Conservation (phyloP, 2,329 filamentous ascomycete species). For the Leptographium wingfieldii region DNA sequence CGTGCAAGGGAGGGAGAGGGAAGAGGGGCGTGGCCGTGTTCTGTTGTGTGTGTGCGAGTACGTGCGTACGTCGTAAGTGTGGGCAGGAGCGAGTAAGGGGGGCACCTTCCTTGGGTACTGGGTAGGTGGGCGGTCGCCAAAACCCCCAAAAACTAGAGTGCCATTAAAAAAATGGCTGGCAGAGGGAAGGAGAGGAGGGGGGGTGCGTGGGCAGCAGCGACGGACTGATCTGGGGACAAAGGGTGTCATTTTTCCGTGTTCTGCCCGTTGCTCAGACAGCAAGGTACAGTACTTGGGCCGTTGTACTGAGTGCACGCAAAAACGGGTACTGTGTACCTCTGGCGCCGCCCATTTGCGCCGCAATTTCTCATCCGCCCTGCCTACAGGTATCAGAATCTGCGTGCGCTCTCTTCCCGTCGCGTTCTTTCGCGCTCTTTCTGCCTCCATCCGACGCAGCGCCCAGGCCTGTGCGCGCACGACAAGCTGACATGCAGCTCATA, state of each 20-base stretch:
- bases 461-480: too few species aligned
- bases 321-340: slow-evolving; percentile 11
- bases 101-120: slow-evolving; percentile 1
- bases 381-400: too few species aligned
- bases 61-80: not conserved
- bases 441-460: too few species aligned
- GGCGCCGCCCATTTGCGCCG: not conserved
- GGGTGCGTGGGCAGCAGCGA: slow-evolving; percentile 2
- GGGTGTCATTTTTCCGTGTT: slow-evolving; percentile 7
- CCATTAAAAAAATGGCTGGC: slow-evolving; percentile 7
- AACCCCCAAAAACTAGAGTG: slow-evolving; percentile 10
- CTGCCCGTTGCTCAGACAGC: slow-evolving; percentile 7
- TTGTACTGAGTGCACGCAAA: slow-evolving; percentile 10
- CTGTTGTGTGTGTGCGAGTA: not conserved
- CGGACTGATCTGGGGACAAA: slow-evolving; percentile 10
- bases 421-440: too few species aligned
- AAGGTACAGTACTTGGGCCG: not conserved
- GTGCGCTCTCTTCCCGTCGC: too few species aligned
- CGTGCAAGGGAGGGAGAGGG: slow-evolving; percentile 1
- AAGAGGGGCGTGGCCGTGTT: slow-evolving; percentile 3
- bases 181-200: not conserved
- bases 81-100: slow-evolving; percentile 1
- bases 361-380: not conserved
- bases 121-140: slow-evolving; percentile 16
- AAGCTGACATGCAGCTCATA: too few species aligned